These are phyloP conservation scores for Fusarium solani-melongenae DNA, from an alignment of 2,329 filamentous ascomycete genomes.

Conservation along the genomic window DNA sequence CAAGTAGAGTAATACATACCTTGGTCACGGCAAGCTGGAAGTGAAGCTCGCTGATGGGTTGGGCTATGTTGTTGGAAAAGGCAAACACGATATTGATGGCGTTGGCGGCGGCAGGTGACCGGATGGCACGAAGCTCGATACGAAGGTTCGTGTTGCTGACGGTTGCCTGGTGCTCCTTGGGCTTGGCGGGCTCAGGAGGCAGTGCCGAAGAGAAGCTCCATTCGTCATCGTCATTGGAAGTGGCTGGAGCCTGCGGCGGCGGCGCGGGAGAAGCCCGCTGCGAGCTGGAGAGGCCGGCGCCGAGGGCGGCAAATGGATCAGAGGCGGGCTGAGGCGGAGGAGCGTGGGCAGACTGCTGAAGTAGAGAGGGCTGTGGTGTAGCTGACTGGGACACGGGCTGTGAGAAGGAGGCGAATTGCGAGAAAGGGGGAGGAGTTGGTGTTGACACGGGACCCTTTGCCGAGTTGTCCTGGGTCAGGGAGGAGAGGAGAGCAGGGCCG, in stretches of 20 bases:
- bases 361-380: conserved; percentile 63
- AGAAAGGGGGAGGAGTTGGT: conserved; percentile 61
- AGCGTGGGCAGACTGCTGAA: conserved; percentile 59
- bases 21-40: conserved; percentile 96
- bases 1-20: conserved; percentile 61
- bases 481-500: conserved; percentile 72
- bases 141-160: conserved; percentile 78
- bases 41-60: conserved; percentile 81
- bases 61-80: conserved; percentile 84
- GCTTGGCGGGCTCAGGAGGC: conserved; percentile 68
- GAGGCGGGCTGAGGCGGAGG: conserved; percentile 55
- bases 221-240: conserved; percentile 79
- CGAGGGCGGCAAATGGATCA: conserved; percentile 66
- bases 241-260: conserved; percentile 41
- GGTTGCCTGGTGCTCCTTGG: conserved; percentile 70
- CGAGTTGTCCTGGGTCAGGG: conserved; percentile 69
- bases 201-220: conserved; percentile 94
- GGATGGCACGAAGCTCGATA: conserved; percentile 77
- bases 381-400: conserved; percentile 62
- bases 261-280: conserved; percentile 44
- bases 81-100: conserved; percentile 77
- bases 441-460: conserved; percentile 59
- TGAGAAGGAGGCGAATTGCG: conserved; percentile 67
- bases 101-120: conserved; percentile 63
- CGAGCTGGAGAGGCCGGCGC: conserved; percentile 38